phyloP scores from a whole-genome alignment of 257 asterid genomes.

The Misopates orontium region DNA sequence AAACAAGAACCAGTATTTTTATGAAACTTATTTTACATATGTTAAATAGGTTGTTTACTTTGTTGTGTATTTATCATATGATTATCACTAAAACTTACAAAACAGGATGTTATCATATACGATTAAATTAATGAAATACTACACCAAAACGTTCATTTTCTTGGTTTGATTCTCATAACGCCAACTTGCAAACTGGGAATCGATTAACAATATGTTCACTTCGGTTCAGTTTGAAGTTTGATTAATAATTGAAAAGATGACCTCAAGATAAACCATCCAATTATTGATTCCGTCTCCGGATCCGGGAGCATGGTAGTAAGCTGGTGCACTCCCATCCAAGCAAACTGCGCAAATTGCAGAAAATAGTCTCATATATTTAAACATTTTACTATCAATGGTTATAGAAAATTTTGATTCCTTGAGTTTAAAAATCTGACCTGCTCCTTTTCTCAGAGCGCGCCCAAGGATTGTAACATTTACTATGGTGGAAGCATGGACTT shows the following conservation, averaged over 20 bases:
- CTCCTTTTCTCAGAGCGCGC: slow-evolving; percentile 20
- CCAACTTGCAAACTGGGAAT: no score
- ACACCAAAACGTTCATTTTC: no score
- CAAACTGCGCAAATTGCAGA: slow-evolving; percentile 28
- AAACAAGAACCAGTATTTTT: no score
- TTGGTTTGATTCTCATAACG: no score
- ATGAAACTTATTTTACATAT: no score
- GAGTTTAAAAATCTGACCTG: slow-evolving; percentile 17
- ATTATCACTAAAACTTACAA: no score
- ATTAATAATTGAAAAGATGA: background rate
- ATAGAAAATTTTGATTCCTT: background rate
- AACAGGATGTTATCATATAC: no score
- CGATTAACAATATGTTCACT: no score
- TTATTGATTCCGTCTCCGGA: slow-evolving; percentile 27
- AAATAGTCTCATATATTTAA: background rate
- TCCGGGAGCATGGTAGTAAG: slow-evolving; percentile 31
- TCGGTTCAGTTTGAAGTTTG: no score
- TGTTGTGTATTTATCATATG: no score
- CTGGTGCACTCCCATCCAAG: slow-evolving; percentile 41
- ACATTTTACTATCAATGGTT: background rate
- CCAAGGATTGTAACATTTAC: background rate
- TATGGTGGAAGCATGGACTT: background rate
- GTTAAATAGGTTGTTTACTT: no score
- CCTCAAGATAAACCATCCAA: slow-evolving; percentile 40
- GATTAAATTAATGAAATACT: no score